A percentile compares a stretch with the other conserved stretches of the same genome.
phyloP scores from a whole-genome alignment of 352 stramenopile species.

The Phytophthora sojae region DNA sequence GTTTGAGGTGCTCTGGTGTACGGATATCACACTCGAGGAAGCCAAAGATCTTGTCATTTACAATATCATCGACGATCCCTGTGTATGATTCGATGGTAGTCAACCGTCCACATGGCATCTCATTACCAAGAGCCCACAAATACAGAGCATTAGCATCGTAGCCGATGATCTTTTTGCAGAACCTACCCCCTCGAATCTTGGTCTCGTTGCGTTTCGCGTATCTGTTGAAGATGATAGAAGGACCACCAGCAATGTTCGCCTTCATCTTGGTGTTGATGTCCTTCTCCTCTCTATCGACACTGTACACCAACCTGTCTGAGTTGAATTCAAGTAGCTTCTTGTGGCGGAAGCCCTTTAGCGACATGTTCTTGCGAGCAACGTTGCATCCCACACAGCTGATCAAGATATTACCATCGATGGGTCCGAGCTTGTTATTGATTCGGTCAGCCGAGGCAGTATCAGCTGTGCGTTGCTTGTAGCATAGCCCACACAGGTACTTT shows the following conservation, averaged over 20 bases:
- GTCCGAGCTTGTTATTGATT: neutral
- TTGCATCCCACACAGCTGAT: conserved; percentile 27
- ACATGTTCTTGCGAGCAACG: conserved; percentile 1
- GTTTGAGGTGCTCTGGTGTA: no score
- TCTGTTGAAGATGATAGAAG: neutral
- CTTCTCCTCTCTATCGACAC: neutral
- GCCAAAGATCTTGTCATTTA: no score
- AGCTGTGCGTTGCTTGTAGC: conserved; percentile 22
- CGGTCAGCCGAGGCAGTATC: conserved; percentile 35
- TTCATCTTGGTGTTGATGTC: neutral
- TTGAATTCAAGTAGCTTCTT: conserved; percentile 13
- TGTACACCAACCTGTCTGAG: neutral
- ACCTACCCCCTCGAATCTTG: neutral
- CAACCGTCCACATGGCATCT: neutral
- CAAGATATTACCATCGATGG: conserved; percentile 11
- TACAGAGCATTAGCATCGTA: neutral
- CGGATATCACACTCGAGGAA: no score
- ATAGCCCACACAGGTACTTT: conserved; percentile 31
- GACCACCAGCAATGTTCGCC: neutral
- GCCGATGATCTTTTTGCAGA: no score
- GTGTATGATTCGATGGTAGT: neutral
- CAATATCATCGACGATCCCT: no score
- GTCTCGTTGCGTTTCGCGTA: neutral
- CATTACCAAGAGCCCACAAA: neutral
- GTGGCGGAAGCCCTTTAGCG: neutral